phyloP scores from a whole-genome alignment of 139 green algal genomes.

The Volvox africanus region DNA sequence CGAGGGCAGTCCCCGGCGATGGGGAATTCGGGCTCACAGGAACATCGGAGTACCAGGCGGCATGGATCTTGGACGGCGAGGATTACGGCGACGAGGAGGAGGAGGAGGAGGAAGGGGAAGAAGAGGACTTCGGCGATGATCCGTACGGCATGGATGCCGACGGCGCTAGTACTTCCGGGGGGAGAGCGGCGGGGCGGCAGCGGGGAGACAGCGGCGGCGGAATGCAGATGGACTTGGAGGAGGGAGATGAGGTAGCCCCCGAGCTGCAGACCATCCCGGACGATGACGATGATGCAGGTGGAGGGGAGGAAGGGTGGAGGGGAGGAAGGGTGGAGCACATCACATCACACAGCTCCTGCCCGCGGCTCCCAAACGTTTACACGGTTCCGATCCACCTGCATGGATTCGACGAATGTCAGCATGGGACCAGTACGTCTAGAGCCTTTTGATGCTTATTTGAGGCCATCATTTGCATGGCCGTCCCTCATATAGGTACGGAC shows the following conservation, averaged over 20 bases:
- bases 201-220: not conserved
- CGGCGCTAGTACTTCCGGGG: slow-evolving; percentile 41
- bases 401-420: too few relatives aligned
- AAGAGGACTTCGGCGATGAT: slow-evolving; percentile 51
- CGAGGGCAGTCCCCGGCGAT: too few relatives aligned
- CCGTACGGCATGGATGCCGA: slow-evolving; percentile 57
- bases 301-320: not conserved
- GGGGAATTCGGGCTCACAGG: slow-evolving; percentile 58
- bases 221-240: not conserved
- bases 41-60: slow-evolving; percentile 94
- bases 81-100: slow-evolving; percentile 73
- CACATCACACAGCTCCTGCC: too few relatives aligned
- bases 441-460: too few relatives aligned
- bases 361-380: too few relatives aligned
- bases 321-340: too few relatives aligned
- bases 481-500: slow-evolving; percentile 22
- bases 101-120: slow-evolving; percentile 66
- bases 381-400: too few relatives aligned
- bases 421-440: too few relatives aligned
- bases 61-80: slow-evolving; percentile 90
- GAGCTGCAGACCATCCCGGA: slow-evolving; percentile 33
- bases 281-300: slow-evolving; percentile 30
- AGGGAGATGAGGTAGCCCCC: slow-evolving; percentile 24
- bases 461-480: too few relatives aligned
- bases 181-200: not conserved